phyloP scores from a whole-genome alignment of 805 yeast genomes.

The Sporopachydermia lactativora region DNA sequence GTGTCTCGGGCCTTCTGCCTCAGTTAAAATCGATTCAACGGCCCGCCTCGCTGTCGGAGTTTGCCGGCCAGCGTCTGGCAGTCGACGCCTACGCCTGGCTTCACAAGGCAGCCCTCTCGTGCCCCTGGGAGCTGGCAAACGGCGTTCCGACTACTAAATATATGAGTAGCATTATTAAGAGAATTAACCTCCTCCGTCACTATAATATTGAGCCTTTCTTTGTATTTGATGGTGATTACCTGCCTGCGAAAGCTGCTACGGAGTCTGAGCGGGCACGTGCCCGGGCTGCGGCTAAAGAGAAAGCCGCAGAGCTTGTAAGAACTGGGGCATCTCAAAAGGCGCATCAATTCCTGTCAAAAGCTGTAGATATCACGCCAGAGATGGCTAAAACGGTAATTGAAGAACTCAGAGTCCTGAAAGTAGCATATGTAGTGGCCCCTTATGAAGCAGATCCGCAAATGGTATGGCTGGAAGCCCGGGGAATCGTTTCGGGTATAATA shows the following conservation, averaged over 20 bases:
- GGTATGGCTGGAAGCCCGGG: constrained; percentile 71
- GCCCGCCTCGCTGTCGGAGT: constrained; percentile 39
- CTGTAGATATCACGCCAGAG: constrained; percentile 76
- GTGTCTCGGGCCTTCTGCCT: constrained; percentile 74
- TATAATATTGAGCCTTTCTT: constrained; percentile 70
- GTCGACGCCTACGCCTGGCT: constrained; percentile 98
- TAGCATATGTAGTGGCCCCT: constrained; percentile 84
- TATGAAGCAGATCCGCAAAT: constrained; percentile 97
- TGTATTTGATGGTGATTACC: constrained; percentile 86
- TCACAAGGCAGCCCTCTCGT: constrained; percentile 70
- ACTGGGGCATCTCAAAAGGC: constrained; percentile 50
- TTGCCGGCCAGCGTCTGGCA: constrained; percentile 65
- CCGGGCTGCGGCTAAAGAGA: constrained; percentile 41
- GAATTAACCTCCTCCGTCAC: constrained; percentile 47
- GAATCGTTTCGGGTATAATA: constrained; percentile 69
- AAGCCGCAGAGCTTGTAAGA: constrained; percentile 37
- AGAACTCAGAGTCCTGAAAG: constrained; percentile 39
- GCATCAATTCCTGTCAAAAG: constrained; percentile 53
- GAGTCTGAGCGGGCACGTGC: constrained; percentile 46
- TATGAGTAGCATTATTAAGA: constrained; percentile 52
- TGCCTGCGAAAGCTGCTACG: constrained; percentile 67
- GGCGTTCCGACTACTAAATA: constrained; percentile 50
- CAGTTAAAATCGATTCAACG: constrained; percentile 61
- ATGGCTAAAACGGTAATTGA: constrained; percentile 84
- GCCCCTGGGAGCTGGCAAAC: constrained; percentile 70